Evolutionary conservation across 176 grass and related monocot genomes (phyloP).

Genomic region (Alloteropsis semialata): DNA sequence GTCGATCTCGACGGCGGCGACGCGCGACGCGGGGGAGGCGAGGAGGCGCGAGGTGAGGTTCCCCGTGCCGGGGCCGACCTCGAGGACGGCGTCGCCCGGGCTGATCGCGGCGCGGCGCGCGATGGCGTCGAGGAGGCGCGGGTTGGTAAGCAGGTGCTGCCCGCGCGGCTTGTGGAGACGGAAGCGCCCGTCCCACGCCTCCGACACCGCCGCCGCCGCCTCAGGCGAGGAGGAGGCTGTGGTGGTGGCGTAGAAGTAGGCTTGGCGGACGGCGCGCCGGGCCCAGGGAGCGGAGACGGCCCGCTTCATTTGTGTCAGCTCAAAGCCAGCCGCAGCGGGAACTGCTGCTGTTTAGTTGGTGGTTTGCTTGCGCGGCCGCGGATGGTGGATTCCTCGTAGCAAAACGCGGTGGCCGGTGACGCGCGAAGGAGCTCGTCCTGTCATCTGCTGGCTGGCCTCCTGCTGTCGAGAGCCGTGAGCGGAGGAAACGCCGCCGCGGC

Average conservation of each 20-base stretch:
- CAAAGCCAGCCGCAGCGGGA: background rate
- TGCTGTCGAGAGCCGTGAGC: too few relatives aligned
- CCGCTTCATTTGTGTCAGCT: constrained; percentile 20
- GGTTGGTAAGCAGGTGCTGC: constrained; percentile 79
- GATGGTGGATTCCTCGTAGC: too few relatives aligned
- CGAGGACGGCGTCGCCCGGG: constrained; percentile 67
- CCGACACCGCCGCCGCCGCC: constrained; percentile 19
- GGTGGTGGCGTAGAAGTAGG: background rate
- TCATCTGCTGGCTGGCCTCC: too few relatives aligned
- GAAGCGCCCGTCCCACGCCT: constrained; percentile 74
- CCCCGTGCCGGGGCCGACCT: constrained; percentile 79
- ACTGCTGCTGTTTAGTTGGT: too few relatives aligned
- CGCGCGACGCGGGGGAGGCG: constrained; percentile 30
- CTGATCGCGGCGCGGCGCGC: constrained; percentile 36
- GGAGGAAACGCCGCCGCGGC: too few relatives aligned
- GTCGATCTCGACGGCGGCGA: constrained; percentile 75
- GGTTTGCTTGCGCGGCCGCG: too few relatives aligned
- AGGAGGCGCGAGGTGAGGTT: constrained; percentile 83
- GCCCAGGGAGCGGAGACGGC: background rate
- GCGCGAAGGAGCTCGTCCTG: too few relatives aligned
- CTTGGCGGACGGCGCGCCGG: background rate
- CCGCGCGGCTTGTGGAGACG: constrained; percentile 67
- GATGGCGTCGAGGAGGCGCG: constrained; percentile 77
- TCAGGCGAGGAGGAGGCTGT: background rate
- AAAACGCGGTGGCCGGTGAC: too few relatives aligned